Base-by-base conservation (phyloP, 129 eudicot genomes). In the Helichrysum umbraculigerum region DNA sequence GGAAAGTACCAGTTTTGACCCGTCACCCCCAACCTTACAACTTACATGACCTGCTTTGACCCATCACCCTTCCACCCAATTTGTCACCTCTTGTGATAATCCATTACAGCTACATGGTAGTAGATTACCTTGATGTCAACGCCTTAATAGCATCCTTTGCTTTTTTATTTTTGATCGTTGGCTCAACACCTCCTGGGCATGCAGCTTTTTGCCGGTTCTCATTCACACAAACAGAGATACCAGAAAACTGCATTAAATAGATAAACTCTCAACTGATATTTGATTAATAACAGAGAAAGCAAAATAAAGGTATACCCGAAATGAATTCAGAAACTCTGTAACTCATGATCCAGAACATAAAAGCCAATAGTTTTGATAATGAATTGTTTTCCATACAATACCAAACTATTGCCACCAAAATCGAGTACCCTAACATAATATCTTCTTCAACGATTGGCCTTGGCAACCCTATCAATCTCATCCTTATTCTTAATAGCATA, bases 401-500 rank as follows among this genome's bases (percentile, higher is more conserved):
- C 69, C 51, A 73, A 73, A 73, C 73, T 69, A 59, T 67, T 14
- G 32, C 65, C 57, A 57, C 71, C 83, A 80, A 80, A 80, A 74
- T 74, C 70, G n/a, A 71, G 61, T 74, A 44, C 71, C 50, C 73
- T 64, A 66, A 76, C 15, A 56, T 32, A 0, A 57, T 17, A 66
- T 35, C 19, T 63, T 86, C 70, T 81, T 87, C 39, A 89, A 83
- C 92, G 92, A 41, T 89, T 89, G 58, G 92, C 92, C 90, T 89
- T 87, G 33, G 92, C 92, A 83, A 89, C 92, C 81, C 92, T 90
- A 81, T 90, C 96, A 28, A 87, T 87, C 76, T 90, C 92, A 56
- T 90, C 96, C 68, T 90, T 90, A 87, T 90, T 90, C 74, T 90
- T 90, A 54, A 90, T 90, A 4, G 96, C 96, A 74, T 90, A 90